A percentile compares a stretch with the other conserved stretches of the same genome.
These are phyloP conservation scores for Saposhnikovia divaricata DNA, from an alignment of 129 eudicot species.

Conservation along the genomic window DNA sequence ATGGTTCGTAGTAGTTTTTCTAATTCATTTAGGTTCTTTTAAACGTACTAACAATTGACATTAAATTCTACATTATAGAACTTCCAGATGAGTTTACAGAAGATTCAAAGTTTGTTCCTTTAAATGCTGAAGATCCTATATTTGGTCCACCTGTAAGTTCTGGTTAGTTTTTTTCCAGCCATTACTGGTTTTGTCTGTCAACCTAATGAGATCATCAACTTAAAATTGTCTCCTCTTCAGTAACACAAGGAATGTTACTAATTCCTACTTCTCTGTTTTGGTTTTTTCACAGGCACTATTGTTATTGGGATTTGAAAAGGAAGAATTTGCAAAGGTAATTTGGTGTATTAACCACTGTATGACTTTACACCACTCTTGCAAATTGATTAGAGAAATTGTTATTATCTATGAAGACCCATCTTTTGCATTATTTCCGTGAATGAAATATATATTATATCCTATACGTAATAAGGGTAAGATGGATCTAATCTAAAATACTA, in stretches of 20 bases:
- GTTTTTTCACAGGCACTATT: slow-evolving; percentile 53
- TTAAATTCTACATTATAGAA: slow-evolving; percentile 13
- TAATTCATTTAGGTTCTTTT: background rate
- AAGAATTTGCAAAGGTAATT: slow-evolving; percentile 60
- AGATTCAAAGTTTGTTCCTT: slow-evolving; percentile 90
- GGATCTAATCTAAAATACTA: no score
- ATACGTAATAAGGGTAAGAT: no score
- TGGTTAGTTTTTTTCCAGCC: slow-evolving; percentile 40
- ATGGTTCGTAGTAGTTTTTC: background rate
- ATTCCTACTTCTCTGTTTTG: background rate
- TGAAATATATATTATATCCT: background rate
- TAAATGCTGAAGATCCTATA: slow-evolving; percentile 66
- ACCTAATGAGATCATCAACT: background rate
- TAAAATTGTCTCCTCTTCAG: background rate
- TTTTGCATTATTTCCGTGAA: background rate
- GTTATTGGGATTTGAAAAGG: slow-evolving; percentile 57
- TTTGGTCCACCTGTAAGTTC: slow-evolving; percentile 97
- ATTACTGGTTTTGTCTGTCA: background rate
- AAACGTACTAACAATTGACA: background rate
- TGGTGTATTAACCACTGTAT: background rate
- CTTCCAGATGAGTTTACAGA: slow-evolving; percentile 52
- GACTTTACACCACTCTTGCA: background rate
- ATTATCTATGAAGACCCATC: background rate
- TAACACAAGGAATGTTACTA: background rate
- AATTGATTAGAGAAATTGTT: background rate